Conservation (phyloP, 202 grass and related monocot species). For the Schoenoplectus triqueter region DNA sequence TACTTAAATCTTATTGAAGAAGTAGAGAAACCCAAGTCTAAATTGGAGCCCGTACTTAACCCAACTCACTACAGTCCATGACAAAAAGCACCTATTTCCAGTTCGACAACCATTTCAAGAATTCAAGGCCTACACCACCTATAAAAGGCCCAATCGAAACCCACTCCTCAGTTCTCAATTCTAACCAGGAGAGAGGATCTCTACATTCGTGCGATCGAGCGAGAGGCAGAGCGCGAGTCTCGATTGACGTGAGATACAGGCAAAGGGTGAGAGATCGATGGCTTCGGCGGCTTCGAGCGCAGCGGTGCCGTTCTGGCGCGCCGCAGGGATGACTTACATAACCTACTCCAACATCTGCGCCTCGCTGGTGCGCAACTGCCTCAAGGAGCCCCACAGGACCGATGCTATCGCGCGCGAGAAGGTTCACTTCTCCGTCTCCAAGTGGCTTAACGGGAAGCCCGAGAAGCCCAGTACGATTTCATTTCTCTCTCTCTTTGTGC, state of each 20-base stretch:
- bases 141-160: too few species aligned
- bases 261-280: conserved; percentile 40
- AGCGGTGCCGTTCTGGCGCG: conserved; percentile 81
- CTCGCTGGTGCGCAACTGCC: conserved; percentile 76
- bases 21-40: too few species aligned
- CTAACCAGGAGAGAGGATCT: neutral
- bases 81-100: too few species aligned
- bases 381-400: conserved; percentile 88
- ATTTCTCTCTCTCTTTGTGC: neutral
- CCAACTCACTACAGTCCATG: too few species aligned
- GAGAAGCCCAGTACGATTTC: conserved; percentile 71
- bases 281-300: conserved; percentile 45
- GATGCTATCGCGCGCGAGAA: conserved; percentile 70
- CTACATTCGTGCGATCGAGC: neutral
- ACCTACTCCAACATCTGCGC: conserved; percentile 97
- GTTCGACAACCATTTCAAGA: too few species aligned
- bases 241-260: neutral
- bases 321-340: conserved; percentile 96
- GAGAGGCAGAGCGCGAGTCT: too few species aligned
- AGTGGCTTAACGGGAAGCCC: conserved; percentile 74
- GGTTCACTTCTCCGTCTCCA: conserved; percentile 89
- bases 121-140: too few species aligned
- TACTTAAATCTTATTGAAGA: too few species aligned
- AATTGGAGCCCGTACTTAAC: too few species aligned
- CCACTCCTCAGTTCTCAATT: neutral